Base-by-base conservation (phyloP, 2,329 filamentous ascomycete genomes). In the Myriosclerotinia duriaeana region DNA sequence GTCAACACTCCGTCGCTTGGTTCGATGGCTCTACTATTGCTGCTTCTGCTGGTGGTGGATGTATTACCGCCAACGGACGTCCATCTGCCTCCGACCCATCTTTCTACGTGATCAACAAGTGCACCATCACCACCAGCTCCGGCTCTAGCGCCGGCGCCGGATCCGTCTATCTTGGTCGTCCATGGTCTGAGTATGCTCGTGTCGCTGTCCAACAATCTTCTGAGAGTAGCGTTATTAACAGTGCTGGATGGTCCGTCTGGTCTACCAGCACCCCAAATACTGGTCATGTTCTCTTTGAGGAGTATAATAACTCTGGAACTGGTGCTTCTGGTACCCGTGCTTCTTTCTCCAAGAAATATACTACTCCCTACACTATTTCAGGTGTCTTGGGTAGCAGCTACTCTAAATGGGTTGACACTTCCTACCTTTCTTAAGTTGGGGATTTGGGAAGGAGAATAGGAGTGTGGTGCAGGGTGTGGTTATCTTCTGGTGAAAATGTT, bases 161-260 rank as follows among this genome's bases (percentile, higher is more conserved):
- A 0, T 77, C 78, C 1, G 81, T 79, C 66, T 84, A 80, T 64
- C 80, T 86, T 30, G 84, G 84, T 6, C 79, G 84, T 3, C 84
- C 84, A 30, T 86, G 83, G 82, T 74, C 78, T 42, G 76, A 79
- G 64, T 84, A 81, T 67, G 79, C 83, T 12, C 76, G 81, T n/a
- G 83, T 85, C 20, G 78, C 80, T 14, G 80, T 85, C 74, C 83
- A 85, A 74, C 77, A 79, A 38, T 81, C 80, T 5, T 72, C 72
- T 9, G 73, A 87, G 68, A 76, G 76, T 9, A 76, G 77, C n/a
- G 80, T 86, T 26, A 80, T 87, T 69, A 84, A 84, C 66, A 68
- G 76, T 3, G 78, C 78, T 3, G 84, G 84, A 0, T 86, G 85
- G 84, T 73, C 74, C 7, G 71, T 76, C 34, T 87, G 85, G 85